Conservation (phyloP, 1,284 basidiomycete species). For the Apiotrichum gamsii region DNA sequence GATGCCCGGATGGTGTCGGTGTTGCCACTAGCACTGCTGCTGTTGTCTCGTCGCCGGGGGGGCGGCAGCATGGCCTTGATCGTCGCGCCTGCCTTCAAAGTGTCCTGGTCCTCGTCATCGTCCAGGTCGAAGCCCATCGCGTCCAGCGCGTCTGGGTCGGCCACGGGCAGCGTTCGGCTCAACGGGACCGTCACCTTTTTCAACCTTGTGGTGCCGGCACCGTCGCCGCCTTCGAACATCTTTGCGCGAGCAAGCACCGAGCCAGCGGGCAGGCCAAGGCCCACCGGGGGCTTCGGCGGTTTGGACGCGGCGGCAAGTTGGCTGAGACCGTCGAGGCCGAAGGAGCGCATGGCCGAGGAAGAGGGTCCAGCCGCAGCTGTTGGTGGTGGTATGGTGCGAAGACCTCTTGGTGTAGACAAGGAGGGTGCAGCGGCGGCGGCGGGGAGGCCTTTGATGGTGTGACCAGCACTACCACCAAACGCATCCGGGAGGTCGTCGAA, state of each 20-base stretch:
- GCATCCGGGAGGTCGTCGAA: constrained; percentile 7
- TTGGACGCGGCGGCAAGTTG: too few relatives aligned
- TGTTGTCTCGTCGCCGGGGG: constrained; percentile 14
- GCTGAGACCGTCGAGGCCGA: too few relatives aligned
- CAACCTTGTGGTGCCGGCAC: constrained; percentile 29
- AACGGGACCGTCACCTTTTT: neutral
- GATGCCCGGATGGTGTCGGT: constrained; percentile 11
- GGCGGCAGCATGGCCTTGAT: constrained; percentile 41
- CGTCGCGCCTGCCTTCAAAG: constrained; percentile 40
- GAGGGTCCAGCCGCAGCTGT: constrained; percentile 10
- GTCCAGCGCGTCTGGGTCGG: constrained; percentile 34
- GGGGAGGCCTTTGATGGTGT: constrained; percentile 1
- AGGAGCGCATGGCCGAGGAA: constrained; percentile 14
- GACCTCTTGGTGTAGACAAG: neutral
- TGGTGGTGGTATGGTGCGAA: constrained; percentile 3
- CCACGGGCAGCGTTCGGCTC: constrained; percentile 9
- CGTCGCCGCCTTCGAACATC: constrained; percentile 26
- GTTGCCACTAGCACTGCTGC: constrained; percentile 1
- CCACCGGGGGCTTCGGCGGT: constrained; percentile 4
- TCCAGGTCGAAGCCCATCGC: constrained; percentile 35
- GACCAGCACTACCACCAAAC: neutral
- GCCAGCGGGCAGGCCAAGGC: constrained; percentile 11
- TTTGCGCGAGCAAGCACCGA: constrained; percentile 26
- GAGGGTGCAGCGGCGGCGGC: neutral
- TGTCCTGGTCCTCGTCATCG: constrained; percentile 41